Conservation (phyloP, 2,329 filamentous ascomycete genomes). For the Scedosporium aurantiacum region DNA sequence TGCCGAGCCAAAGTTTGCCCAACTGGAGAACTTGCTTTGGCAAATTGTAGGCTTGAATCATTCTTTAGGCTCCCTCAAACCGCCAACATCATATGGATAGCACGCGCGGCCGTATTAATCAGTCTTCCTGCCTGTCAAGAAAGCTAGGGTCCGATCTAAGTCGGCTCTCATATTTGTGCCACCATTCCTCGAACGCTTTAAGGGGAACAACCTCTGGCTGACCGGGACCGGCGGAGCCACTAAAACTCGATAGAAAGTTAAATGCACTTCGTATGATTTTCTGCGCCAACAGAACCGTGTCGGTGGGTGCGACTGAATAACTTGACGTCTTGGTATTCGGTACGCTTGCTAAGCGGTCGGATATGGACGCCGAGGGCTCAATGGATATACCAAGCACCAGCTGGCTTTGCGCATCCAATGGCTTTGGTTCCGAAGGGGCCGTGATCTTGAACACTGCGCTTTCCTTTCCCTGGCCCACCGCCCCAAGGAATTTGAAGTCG, state of each 20-base stretch:
- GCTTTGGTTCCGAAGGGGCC: slow-evolving; percentile 9
- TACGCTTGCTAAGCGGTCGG: slow-evolving; percentile 45
- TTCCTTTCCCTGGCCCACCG: slow-evolving; percentile 80
- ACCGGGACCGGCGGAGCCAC: slow-evolving; percentile 45
- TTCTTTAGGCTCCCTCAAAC: no score
- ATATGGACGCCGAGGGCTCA: slow-evolving; percentile 64
- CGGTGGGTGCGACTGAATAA: slow-evolving; percentile 13
- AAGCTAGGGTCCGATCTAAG: slow-evolving; percentile 81
- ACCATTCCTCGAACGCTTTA: slow-evolving; percentile 94
- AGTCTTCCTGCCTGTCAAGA: slow-evolving; percentile 50
- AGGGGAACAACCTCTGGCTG: slow-evolving; percentile 84
- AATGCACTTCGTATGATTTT: slow-evolving; percentile 95
- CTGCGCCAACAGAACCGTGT: slow-evolving; percentile 71
- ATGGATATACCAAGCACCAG: slow-evolving; percentile 73
- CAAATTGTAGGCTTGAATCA: no score
- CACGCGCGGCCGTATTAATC: background rate
- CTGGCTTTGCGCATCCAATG: slow-evolving; percentile 23
- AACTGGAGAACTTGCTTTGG: no score
- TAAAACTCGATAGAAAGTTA: slow-evolving; percentile 88
- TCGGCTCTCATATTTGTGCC: slow-evolving; percentile 86
- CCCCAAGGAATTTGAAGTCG: slow-evolving; percentile 77
- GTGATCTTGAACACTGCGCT: slow-evolving; percentile 80
- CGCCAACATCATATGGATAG: background rate
- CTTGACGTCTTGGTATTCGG: slow-evolving; percentile 13
- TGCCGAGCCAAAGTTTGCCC: no score